Base-by-base conservation (phyloP, 2,329 filamentous ascomycete species). In the Didymella pinodella region DNA sequence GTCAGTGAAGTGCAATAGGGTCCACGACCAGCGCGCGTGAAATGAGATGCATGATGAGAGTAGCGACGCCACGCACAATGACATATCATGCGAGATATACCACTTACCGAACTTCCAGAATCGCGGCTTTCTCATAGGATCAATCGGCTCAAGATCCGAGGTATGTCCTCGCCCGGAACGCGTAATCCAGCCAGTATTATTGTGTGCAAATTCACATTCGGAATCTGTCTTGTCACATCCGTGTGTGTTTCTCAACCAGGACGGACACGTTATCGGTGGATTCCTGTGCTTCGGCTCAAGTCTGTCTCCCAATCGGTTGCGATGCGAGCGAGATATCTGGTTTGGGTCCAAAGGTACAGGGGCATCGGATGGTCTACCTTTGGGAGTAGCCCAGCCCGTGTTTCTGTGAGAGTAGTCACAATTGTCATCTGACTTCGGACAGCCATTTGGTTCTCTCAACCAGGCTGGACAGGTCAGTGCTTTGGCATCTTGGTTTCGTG, bases 381-480 rank as follows among this genome's bases (percentile, higher is more conserved):
- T 50, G 63, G 69, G 53, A 20, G 18, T 50, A 2, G 48, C 41
- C 45, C 55, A 58, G 12, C 64, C 55, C 0, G 31, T 48, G 29
- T 57, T 60, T 8, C 55, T 57, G 34, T 64, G 36, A 20, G 48
- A 20, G 54, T 29, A 63, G 12, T n/a, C 26, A 44, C 63, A 67
- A n/a, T 45, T 18, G 8, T 57, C 36, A 29, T 57, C 54, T n/a
- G 54, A 26, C 26, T 53, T 41, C 1, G n/a, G 48, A 44, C 67
- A 69, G 14, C 59, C 61, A 20, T 29, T 20, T 7, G 41, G 36
- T 11, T 54, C 40, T 25, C 40, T 54, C 34, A 67, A 51, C 61
- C 61, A 69, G 34, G 34, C 52, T 20, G 18, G 51, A 48, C 66
- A 69, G 8, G 62, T 67, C 16, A 50, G 40, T 3, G 4, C 11